Conservation (phyloP, 139 green algal genomes). For the Chara braunii region DNA sequence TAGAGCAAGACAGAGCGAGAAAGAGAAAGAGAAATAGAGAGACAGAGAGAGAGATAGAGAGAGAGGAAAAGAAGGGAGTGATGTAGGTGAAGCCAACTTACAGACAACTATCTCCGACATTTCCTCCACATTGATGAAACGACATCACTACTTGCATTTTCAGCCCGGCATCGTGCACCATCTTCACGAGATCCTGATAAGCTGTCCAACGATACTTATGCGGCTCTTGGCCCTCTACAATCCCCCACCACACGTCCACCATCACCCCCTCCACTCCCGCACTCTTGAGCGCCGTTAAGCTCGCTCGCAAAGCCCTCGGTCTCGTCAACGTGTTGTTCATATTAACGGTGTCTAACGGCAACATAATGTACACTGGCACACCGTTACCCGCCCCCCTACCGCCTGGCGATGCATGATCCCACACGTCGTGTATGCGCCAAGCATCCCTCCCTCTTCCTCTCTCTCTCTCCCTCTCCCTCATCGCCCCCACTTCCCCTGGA, state of each 20-base stretch:
- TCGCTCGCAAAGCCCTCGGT: conserved; percentile 34
- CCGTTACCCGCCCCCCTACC: conserved; percentile 11
- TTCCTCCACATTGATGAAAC: conserved; percentile 53
- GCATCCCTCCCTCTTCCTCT: too few species aligned
- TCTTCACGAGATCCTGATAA: conserved; percentile 43
- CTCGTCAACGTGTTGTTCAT: conserved; percentile 31
- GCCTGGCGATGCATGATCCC: too few species aligned
- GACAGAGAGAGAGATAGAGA: too few species aligned
- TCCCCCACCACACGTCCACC: conserved; percentile 62
- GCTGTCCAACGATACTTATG: conserved; percentile 46
- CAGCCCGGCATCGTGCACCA: conserved; percentile 72
- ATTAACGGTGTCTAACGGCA: conserved; percentile 91
- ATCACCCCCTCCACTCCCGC: conserved; percentile 51
- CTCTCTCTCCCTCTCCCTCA: too few species aligned
- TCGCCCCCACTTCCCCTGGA: too few species aligned
- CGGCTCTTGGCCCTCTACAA: conserved; percentile 72
- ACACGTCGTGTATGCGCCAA: too few species aligned
- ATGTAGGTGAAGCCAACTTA: conserved; percentile 2
- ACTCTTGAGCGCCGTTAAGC: conserved; percentile 37
- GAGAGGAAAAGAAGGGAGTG: neutral
- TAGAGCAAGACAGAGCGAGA: too few species aligned
- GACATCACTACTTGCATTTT: conserved; percentile 55
- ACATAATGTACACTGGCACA: conserved; percentile 94
- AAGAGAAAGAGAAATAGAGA: too few species aligned
- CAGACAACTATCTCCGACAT: conserved; percentile 48